Base-by-base conservation (phyloP, 768 basidiomycete genomes). In the Trametopsis cervina region DNA sequence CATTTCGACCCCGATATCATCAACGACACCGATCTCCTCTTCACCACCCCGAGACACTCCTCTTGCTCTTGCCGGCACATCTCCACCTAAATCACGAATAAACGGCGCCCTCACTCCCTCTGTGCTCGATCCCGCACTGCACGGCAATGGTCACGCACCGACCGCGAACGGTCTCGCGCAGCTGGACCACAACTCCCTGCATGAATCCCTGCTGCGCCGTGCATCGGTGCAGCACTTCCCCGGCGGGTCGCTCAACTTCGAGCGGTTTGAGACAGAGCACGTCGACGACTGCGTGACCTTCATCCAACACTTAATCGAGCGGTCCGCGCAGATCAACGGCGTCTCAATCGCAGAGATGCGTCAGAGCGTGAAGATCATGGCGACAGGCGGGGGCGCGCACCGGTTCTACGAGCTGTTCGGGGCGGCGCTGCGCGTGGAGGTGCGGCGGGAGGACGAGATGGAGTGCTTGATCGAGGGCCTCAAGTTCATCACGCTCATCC, bases 321-420 rank as follows among this genome's bases (percentile, higher is more conserved):
- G 84, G 15, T 94, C 91, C 25, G 94, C 96, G 23, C 62, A 74
- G 39, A 77, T 86, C 7, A 97, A 99, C 60, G 77, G 81, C 17
- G 95, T 98, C 23, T 76, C 86, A 4, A 80, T 94, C 55, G 86
- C 83, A 52, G 85, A 90, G 60, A 98, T 98, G 94, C 81, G 87
- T 56, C 73, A 77, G 47, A 83, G 87, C 33, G 93, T 99, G 58
- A 92, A 94, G 71, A 92, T 99, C 58, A 88, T 97, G 81, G 94
- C 94, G 4, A 99, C 96, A 0, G 96, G 96, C 15, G 96, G 96
- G 15, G 96, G 96, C 29, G 95, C 95, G 36, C 92, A 96, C 74
- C 83, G 80, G 61, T 98, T 94, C 69, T 84, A 94, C 65, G 85
- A 89, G 58, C 69, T 88, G 44, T 85, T 99, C 64, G 73, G 73